Conservation (phyloP, 106 monocot species). For the Amphibolis antarctica region DNA sequence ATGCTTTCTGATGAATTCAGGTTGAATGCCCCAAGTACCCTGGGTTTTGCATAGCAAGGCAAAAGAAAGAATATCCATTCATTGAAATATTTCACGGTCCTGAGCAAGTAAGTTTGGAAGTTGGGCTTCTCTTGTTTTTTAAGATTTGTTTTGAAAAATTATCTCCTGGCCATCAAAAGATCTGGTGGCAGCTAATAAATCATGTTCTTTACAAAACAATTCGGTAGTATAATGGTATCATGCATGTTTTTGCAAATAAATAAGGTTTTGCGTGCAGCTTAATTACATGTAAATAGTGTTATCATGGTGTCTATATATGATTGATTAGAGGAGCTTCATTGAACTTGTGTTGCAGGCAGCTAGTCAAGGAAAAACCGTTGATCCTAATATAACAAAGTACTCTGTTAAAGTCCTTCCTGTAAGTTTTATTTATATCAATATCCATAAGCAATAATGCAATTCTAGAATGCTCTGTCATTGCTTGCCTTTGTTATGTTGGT, state of each 20-base stretch:
- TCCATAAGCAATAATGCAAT: not conserved
- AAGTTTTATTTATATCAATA: conserved; percentile 19
- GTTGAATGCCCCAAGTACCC: conserved; percentile 95
- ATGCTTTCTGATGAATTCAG: conserved; percentile 21
- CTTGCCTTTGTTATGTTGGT: too few relatives aligned
- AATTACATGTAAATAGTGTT: not conserved
- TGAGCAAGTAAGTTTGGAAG: conserved; percentile 39
- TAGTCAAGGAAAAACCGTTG: conserved; percentile 43
- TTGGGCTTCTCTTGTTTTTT: not conserved
- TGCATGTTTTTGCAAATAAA: too few relatives aligned
- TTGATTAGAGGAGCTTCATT: not conserved
- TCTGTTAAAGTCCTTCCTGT: conserved; percentile 86
- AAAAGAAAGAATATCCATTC: conserved; percentile 87
- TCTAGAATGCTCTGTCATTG: not conserved
- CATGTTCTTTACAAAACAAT: too few relatives aligned
- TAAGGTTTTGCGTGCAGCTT: too few relatives aligned
- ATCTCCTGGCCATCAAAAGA: too few relatives aligned
- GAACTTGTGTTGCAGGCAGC: conserved; percentile 26
- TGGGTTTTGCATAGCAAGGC: conserved; percentile 87
- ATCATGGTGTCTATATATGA: not conserved
- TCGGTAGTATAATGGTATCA: too few relatives aligned
- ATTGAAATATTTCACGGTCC: conserved; percentile 89
- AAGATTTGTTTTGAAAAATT: not conserved
- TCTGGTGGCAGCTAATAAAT: too few relatives aligned
- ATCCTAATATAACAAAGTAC: conserved; percentile 75